phyloP scores from a whole-genome alignment of 225 moss, liverwort and hornwort species.

The Antitrichia curtipendula region DNA sequence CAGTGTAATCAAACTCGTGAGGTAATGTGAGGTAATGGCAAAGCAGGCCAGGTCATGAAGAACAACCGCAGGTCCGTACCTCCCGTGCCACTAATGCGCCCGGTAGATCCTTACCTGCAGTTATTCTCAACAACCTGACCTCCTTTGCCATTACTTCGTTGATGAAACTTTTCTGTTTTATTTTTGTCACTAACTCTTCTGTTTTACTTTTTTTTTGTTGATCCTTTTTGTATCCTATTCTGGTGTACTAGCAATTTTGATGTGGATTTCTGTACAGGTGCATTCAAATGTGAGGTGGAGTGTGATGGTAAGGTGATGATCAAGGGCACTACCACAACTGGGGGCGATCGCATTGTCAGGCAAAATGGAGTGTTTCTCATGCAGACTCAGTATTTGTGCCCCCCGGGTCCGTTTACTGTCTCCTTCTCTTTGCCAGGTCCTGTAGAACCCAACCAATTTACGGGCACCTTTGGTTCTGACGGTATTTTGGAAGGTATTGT shows the following conservation, averaged over 20 bases:
- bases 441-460: conserved; percentile 56
- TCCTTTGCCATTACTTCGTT: neutral
- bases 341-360: conserved; percentile 63
- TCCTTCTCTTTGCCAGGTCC: conserved; percentile 62
- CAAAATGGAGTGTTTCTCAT: conserved; percentile 57
- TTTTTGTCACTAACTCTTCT: neutral
- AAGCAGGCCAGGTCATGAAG: neutral
- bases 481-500: conserved; percentile 60
- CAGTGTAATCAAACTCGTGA: neutral
- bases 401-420: conserved; percentile 46
- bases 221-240: neutral
- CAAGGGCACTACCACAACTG: conserved; percentile 88
- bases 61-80: neutral
- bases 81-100: neutral
- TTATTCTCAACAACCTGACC: neutral
- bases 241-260: neutral
- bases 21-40: neutral
- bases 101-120: neutral
- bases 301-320: conserved; percentile 95
- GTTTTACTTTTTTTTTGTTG: neutral
- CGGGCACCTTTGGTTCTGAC: conserved; percentile 59
- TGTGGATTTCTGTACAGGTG: conserved; percentile 38
- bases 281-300: conserved; percentile 95
- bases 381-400: conserved; percentile 54
- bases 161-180: neutral